A percentile compares a stretch with the other conserved stretches of the same genome.
Conservation (phyloP, 2,329 filamentous ascomycete species). For the Xylaria sp. region DNA sequence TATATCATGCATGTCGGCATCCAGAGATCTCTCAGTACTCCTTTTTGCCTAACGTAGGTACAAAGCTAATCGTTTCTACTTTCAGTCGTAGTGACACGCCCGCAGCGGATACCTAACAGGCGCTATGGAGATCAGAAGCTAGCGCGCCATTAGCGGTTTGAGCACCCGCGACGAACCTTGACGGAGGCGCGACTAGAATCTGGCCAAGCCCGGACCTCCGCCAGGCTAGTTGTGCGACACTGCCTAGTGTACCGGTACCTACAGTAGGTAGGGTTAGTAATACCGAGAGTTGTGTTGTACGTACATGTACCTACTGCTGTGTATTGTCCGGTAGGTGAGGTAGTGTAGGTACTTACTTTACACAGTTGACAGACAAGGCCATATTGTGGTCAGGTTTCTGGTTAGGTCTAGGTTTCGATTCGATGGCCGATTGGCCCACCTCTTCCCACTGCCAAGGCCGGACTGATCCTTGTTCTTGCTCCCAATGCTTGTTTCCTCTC, state of each 20-base stretch:
- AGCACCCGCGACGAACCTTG: conserved; percentile 22
- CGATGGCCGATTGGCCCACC: conserved; percentile 19
- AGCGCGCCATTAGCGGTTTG: conserved; percentile 1
- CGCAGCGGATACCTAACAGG: too few species aligned
- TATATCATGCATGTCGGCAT: too few species aligned
- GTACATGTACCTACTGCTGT: neutral
- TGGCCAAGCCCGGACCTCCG: conserved; percentile 8
- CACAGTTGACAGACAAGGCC: too few species aligned
- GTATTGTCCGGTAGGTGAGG: too few species aligned
- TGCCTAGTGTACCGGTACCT: neutral
- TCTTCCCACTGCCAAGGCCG: conserved; percentile 4
- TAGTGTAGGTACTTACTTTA: too few species aligned
- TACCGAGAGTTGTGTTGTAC: conserved; percentile 1
- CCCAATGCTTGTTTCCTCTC: conserved; percentile 18
- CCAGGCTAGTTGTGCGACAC: conserved; percentile 49
- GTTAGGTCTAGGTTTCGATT: conserved; percentile 50
- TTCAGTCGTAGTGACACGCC: too few species aligned
- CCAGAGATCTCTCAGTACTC: too few species aligned
- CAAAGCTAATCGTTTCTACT: too few species aligned
- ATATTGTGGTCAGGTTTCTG: neutral
- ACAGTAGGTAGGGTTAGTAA: neutral
- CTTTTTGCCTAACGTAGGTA: too few species aligned
- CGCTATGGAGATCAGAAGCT: neutral
- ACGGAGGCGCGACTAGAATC: neutral
- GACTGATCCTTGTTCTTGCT: conserved; percentile 21